phyloP scores from a whole-genome alignment of 495 filamentous ascomycete species.

The Neurospora discreta region DNA sequence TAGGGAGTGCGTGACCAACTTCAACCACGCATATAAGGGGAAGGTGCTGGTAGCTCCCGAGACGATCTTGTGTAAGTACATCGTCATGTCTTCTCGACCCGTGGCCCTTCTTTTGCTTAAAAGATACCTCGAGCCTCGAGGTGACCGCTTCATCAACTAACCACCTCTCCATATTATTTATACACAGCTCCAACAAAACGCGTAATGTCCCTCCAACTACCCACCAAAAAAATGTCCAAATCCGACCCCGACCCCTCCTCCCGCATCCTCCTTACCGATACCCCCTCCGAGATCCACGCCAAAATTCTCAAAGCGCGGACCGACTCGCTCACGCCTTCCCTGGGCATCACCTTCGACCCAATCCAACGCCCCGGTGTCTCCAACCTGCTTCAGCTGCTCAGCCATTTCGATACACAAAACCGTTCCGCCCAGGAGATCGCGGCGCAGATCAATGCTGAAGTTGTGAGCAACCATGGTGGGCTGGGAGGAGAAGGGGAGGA shows the following conservation, averaged over 20 bases:
- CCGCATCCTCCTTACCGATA: constrained; percentile 72
- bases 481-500: constrained; percentile 7
- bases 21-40: constrained; percentile 60
- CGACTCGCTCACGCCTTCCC: constrained; percentile 41
- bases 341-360: constrained; percentile 59
- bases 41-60: constrained; percentile 53
- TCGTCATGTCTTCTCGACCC: not conserved
- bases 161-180: too few species aligned
- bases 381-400: constrained; percentile 70
- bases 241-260: constrained; percentile 59
- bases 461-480: not conserved
- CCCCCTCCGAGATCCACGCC: constrained; percentile 41
- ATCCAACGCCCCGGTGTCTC: constrained; percentile 63
- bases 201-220: constrained; percentile 78
- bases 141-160: too few species aligned
- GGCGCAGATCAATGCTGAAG: constrained; percentile 20
- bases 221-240: constrained; percentile 84
- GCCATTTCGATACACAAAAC: constrained; percentile 44
- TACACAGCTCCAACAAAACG: constrained; percentile 49
- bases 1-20: constrained; percentile 68
- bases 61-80: constrained; percentile 59
- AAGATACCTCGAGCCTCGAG: too few species aligned
- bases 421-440: constrained; percentile 46
- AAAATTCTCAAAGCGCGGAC: constrained; percentile 72
- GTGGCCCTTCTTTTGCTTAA: too few species aligned